Evolutionary conservation across 139 green algal species (phyloP).

Genomic region (Medakamo hakoo): DNA sequence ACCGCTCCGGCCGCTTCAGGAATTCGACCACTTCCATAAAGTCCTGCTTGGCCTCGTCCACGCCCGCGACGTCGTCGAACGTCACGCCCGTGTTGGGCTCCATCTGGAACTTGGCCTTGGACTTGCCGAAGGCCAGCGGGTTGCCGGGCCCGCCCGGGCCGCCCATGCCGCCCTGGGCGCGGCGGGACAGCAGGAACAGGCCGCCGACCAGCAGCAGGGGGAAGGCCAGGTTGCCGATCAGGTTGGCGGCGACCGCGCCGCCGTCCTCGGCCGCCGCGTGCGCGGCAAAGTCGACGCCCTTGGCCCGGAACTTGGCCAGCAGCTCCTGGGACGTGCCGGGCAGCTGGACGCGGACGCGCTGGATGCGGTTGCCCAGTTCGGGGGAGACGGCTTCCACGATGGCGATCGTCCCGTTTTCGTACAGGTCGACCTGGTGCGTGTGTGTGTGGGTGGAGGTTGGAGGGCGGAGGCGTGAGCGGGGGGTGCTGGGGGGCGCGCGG

Average conservation of each 20-base stretch:
- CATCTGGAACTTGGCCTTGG: slow-evolving; percentile 97
- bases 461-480: too few species aligned
- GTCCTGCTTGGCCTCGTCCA: slow-evolving; percentile 99
- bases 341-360: slow-evolving; percentile 97
- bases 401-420: slow-evolving; percentile 98
- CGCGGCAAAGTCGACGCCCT: slow-evolving; percentile 97
- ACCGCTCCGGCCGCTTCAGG: slow-evolving; percentile 97
- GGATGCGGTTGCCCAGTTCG: slow-evolving; percentile 97
- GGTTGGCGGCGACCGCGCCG: slow-evolving; percentile 79
- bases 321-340: slow-evolving; percentile 85
- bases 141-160: slow-evolving; percentile 74
- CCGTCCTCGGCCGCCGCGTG: slow-evolving; percentile 90
- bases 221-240: slow-evolving; percentile 97
- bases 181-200: slow-evolving; percentile 94
- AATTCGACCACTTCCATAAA: slow-evolving; percentile 99
- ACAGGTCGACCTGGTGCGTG: slow-evolving; percentile 76
- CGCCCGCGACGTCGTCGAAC: slow-evolving; percentile 94
- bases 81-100: slow-evolving; percentile 98
- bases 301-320: slow-evolving; percentile 86
- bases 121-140: slow-evolving; percentile 95
- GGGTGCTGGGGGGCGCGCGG: neutral
- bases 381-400: slow-evolving; percentile 97
- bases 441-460: neutral
- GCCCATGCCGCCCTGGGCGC: slow-evolving; percentile 46
- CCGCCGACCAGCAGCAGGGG: slow-evolving; percentile 94